A percentile compares a stretch with the other conserved stretches of the same genome.
phyloP scores from a whole-genome alignment of 257 asterid genomes.

The Solanum lycopersicoides region DNA sequence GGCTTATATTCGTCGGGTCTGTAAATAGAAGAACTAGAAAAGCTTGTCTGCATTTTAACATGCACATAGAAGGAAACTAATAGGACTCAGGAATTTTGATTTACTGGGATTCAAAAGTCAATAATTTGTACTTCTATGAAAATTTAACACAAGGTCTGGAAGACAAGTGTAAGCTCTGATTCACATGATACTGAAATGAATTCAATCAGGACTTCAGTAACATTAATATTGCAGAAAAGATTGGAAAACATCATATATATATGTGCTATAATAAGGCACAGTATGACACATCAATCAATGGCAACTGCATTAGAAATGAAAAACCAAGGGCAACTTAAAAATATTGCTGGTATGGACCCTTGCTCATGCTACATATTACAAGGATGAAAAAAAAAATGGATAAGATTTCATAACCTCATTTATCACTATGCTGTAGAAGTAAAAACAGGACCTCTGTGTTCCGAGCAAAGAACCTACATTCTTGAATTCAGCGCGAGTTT shows the following conservation, averaged over 20 bases:
- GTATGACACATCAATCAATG: not conserved
- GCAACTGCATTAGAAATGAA: not conserved
- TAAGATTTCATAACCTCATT: not conserved
- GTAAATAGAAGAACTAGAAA: not conserved
- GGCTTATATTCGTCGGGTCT: not conserved
- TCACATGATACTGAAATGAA: not conserved
- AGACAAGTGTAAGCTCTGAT: not conserved
- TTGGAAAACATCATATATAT: not conserved
- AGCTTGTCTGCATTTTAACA: not conserved
- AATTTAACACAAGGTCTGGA: not conserved
- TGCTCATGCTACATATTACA: not conserved
- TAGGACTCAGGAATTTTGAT: not conserved
- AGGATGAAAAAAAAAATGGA: not conserved
- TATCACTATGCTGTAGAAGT: not conserved
- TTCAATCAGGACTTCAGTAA: not conserved
- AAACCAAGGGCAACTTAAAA: not conserved
- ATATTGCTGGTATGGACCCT: not conserved
- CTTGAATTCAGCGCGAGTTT: not conserved
- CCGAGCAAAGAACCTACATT: not conserved
- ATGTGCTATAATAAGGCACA: not conserved
- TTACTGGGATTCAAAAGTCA: not conserved
- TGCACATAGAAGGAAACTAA: not conserved
- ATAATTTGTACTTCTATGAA: not conserved
- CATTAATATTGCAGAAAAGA: not conserved
- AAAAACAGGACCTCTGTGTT: not conserved